phyloP scores from a whole-genome alignment of 164 flowering plant genomes.

The Macadamia integrifolia region DNA sequence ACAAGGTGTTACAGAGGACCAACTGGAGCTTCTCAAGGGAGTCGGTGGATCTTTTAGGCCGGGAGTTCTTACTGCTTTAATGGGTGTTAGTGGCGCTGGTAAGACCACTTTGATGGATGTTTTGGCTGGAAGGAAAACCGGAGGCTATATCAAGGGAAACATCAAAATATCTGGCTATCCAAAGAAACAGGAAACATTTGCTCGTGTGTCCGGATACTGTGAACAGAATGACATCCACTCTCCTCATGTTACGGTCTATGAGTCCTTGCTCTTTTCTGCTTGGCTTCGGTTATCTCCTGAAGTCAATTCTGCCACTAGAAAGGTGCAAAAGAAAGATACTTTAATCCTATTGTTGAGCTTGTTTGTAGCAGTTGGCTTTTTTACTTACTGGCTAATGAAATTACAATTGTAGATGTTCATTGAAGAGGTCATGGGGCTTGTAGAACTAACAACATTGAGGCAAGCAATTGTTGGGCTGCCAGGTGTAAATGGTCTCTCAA shows the following conservation, averaged over 20 bases:
- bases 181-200: background rate
- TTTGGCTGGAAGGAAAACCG: background rate
- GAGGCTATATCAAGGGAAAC: background rate
- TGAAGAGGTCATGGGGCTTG: slow-evolving; percentile 26
- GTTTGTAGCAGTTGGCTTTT: too few relatives aligned
- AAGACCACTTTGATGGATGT: background rate
- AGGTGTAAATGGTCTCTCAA: background rate
- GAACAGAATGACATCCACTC: slow-evolving; percentile 45
- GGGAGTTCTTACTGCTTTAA: background rate
- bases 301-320: slow-evolving; percentile 16
- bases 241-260: slow-evolving; percentile 41
- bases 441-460: slow-evolving; percentile 19
- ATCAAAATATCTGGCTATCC: background rate
- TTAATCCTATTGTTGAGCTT: background rate
- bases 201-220: slow-evolving; percentile 26
- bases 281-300: slow-evolving; percentile 28
- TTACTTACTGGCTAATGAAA: too few relatives aligned
- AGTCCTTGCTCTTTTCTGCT: slow-evolving; percentile 30
- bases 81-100: slow-evolving; percentile 1
- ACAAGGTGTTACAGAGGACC: slow-evolving; percentile 40
- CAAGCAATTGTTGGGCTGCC: background rate
- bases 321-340: slow-evolving; percentile 4
- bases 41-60: slow-evolving; percentile 20
- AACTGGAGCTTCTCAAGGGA: slow-evolving; percentile 36
- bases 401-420: slow-evolving; percentile 19